A percentile compares a stretch with the other conserved stretches of the same genome.
These are phyloP conservation scores for Pseudogymnoascus sp. DNA, from an alignment of 2,329 filamentous ascomycete genomes.

Conservation along the genomic window DNA sequence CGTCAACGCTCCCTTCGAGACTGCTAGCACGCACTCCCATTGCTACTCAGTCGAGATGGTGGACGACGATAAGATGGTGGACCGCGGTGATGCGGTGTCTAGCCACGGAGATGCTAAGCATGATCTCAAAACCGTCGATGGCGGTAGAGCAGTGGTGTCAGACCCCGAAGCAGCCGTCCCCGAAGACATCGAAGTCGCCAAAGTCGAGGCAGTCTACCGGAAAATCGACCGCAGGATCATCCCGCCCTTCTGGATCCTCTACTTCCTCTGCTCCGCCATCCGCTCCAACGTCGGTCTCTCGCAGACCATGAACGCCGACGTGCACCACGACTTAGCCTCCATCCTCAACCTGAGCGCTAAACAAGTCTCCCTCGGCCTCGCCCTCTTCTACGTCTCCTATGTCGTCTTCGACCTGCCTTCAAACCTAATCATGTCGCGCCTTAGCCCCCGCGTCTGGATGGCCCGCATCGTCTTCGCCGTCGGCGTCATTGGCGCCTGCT, in stretches of 20 bases:
- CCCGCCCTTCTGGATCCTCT: slow-evolving; percentile 74
- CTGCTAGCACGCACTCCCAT: slow-evolving; percentile 28
- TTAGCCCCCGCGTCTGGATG: slow-evolving; percentile 88
- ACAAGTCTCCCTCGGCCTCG: slow-evolving; percentile 76
- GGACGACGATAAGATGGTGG: slow-evolving; percentile 12
- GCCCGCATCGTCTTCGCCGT: slow-evolving; percentile 83
- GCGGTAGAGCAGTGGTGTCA: neutral
- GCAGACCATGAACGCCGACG: slow-evolving; percentile 79
- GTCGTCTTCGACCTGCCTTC: slow-evolving; percentile 84
- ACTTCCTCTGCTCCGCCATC: slow-evolving; percentile 88
- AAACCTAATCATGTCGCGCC: slow-evolving; percentile 78
- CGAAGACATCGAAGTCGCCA: slow-evolving; percentile 23
- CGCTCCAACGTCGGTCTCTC: slow-evolving; percentile 86
- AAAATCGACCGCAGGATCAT: slow-evolving; percentile 53
- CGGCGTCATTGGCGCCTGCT: slow-evolving; percentile 74
- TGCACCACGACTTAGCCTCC: slow-evolving; percentile 66
- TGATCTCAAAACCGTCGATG: neutral
- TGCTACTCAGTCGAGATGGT: slow-evolving; percentile 25
- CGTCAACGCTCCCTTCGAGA: slow-evolving; percentile 4
- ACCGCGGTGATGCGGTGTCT: neutral
- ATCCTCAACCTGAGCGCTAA: slow-evolving; percentile 63
- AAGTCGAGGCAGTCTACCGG: slow-evolving; percentile 33
- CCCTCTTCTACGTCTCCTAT: slow-evolving; percentile 88
- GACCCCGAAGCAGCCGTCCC: slow-evolving; percentile 10
- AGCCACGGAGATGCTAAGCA: neutral